Evolutionary conservation across 2,329 filamentous ascomycete species (phyloP).

Genomic region (Cylindrodendrum hubeiense): DNA sequence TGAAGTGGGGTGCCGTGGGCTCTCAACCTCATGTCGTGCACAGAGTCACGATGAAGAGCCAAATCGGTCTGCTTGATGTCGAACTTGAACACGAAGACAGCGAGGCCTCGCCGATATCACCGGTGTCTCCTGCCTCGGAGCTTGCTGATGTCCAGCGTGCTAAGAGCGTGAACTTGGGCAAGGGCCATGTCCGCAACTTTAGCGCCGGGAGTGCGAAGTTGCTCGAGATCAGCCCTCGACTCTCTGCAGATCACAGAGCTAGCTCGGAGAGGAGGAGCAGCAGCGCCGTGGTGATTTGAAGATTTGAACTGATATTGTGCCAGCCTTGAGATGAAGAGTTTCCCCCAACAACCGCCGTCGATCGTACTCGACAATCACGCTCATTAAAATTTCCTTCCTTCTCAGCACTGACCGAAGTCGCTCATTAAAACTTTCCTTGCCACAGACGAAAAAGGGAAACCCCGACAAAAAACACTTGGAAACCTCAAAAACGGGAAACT

Average conservation of each 20-base stretch:
- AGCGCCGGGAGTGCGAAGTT: constrained; percentile 84
- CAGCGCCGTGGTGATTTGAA: constrained; percentile 32
- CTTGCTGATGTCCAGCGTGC: constrained; percentile 69
- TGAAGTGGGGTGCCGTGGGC: constrained; percentile 65
- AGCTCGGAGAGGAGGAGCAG: constrained; percentile 47
- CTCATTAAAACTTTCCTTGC: constrained; percentile 50
- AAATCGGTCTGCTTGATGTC: constrained; percentile 63
- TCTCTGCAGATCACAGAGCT: constrained; percentile 64
- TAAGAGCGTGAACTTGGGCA: constrained; percentile 76
- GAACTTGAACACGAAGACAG: constrained; percentile 51
- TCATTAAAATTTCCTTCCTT: constrained; percentile 40
- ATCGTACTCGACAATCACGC: constrained; percentile 29
- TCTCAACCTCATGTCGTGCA: constrained; percentile 70
- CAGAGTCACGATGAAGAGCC: constrained; percentile 64
- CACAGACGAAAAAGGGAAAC: constrained; percentile 24
- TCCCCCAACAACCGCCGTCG: constrained; percentile 24
- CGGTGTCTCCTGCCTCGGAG: constrained; percentile 45
- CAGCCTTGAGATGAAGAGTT: constrained; percentile 41
- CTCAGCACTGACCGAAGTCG: constrained; percentile 47
- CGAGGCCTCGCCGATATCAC: constrained; percentile 44
- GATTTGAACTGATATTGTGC: constrained; percentile 29
- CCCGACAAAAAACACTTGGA: constrained; percentile 36
- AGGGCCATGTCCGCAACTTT: constrained; percentile 76
- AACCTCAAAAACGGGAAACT: constrained; percentile 38
- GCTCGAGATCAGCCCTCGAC: constrained; percentile 72